phyloP scores from a whole-genome alignment of 1,139 yeast genomes.

The Sugiyamaella xylanicola region DNA sequence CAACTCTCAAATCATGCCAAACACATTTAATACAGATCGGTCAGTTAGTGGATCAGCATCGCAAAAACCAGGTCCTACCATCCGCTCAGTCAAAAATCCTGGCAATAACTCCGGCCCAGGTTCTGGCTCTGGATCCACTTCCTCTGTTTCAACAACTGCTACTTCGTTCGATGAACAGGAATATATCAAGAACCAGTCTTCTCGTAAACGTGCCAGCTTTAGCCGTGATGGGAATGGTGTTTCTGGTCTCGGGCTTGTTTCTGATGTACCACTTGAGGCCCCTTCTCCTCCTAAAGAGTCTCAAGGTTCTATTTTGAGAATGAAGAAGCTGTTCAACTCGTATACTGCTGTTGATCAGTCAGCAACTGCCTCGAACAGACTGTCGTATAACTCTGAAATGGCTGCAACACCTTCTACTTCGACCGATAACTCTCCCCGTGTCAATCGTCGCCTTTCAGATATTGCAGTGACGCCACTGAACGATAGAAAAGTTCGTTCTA shows the following conservation, averaged over 20 bases:
- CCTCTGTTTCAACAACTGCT: conserved; percentile 7
- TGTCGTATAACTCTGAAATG: conserved; percentile 3
- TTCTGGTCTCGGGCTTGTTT: conserved; percentile 11
- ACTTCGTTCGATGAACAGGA: conserved; percentile 3
- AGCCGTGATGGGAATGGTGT: neutral
- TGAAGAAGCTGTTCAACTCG: conserved; percentile 8
- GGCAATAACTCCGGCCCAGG: neutral
- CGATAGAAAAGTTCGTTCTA: conserved; percentile 11
- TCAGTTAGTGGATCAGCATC: neutral
- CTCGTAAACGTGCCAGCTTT: neutral
- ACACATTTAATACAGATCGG: too few relatives aligned
- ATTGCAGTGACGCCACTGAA: neutral
- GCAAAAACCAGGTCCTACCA: neutral
- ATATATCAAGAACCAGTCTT: neutral
- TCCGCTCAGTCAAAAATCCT: neutral
- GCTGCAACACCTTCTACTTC: neutral
- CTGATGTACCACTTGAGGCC: conserved; percentile 11
- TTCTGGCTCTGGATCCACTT: conserved; percentile 12
- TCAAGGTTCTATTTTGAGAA: conserved; percentile 6
- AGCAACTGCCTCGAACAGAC: neutral
- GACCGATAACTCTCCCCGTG: neutral
- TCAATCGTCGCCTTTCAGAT: neutral
- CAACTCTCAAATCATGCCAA: too few relatives aligned
- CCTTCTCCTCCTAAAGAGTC: conserved; percentile 7
- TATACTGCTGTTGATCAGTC: conserved; percentile 9